Percentiles rank a stretch among this genome's conserved stretches.
phyloP scores from a whole-genome alignment of 352 stramenopile genomes.

The Phytophthora kernoviae region DNA sequence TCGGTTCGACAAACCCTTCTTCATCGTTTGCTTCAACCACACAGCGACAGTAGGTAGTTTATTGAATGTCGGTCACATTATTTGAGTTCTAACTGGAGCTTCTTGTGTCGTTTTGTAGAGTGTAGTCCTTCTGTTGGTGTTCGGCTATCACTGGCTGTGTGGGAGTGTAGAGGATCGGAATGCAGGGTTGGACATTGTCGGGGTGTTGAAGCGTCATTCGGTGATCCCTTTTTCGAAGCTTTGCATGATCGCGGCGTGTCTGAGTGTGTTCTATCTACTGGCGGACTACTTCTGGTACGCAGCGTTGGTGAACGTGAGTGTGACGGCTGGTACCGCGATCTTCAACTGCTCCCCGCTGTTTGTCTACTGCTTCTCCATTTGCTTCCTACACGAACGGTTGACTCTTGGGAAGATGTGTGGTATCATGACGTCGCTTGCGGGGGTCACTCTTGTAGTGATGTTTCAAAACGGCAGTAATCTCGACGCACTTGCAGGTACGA shows the following conservation, averaged over 20 bases:
- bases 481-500: constrained; percentile 33
- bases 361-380: constrained; percentile 74
- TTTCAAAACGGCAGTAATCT: constrained; percentile 38
- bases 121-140: constrained; percentile 39
- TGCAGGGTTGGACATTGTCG: constrained; percentile 13
- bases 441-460: constrained; percentile 54
- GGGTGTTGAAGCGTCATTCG: constrained; percentile 39
- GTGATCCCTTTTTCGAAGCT: constrained; percentile 37
- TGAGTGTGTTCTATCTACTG: constrained; percentile 52
- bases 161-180: constrained; percentile 16
- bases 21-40: constrained; percentile 69
- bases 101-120: constrained; percentile 8
- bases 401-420: constrained; percentile 46
- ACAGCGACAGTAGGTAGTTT: constrained; percentile 27
- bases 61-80: background rate
- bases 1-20: constrained; percentile 60
- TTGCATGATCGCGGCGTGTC: constrained; percentile 36
- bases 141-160: constrained; percentile 37
- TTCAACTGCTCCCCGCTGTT: constrained; percentile 69
- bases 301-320: constrained; percentile 47
- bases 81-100: background rate
- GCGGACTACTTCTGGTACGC: constrained; percentile 71
- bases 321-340: constrained; percentile 49
- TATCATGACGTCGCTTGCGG: constrained; percentile 48
- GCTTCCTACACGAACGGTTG: constrained; percentile 48